A percentile compares a stretch with the other conserved stretches of the same genome.
These are phyloP conservation scores for Spongispora temasekensis DNA, from an alignment of 1,284 basidiomycete genomes.

Conservation along the genomic window DNA sequence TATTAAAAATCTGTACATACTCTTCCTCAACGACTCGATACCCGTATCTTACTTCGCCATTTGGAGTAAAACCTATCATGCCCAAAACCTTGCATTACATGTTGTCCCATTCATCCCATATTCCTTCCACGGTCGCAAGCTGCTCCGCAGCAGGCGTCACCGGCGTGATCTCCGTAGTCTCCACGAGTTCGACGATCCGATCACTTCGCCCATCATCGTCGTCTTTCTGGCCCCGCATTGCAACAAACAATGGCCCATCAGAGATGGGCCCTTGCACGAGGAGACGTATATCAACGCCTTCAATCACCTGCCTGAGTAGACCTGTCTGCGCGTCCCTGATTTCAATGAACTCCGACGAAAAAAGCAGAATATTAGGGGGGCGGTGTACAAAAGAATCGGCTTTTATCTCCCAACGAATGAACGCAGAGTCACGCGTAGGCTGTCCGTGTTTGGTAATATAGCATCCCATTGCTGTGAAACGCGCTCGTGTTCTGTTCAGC, in stretches of 20 bases:
- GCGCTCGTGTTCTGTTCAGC: not conserved
- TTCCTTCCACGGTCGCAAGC: conserved; percentile 31
- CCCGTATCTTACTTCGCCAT: not conserved
- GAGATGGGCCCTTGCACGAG: conserved; percentile 42
- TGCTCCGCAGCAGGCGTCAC: conserved; percentile 35
- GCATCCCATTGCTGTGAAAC: conserved; percentile 57
- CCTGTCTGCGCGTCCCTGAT: conserved; percentile 63
- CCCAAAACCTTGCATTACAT: conserved; percentile 38
- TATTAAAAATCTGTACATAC: conserved; percentile 3
- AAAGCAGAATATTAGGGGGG: conserved; percentile 63
- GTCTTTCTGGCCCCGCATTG: conserved; percentile 56
- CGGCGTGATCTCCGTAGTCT: conserved; percentile 58
- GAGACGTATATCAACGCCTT: conserved; percentile 65
- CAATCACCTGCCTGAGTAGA: conserved; percentile 72
- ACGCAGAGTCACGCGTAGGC: conserved; percentile 59
- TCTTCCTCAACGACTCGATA: conserved; percentile 16
- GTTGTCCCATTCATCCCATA: conserved; percentile 75
- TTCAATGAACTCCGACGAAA: conserved; percentile 74
- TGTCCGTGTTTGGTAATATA: conserved; percentile 70
- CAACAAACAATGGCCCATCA: conserved; percentile 55
- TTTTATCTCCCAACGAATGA: conserved; percentile 74
- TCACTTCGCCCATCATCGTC: conserved; percentile 58
- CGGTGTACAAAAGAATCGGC: conserved; percentile 61
- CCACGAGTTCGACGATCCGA: conserved; percentile 65
- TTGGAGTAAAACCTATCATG: not conserved